Evolutionary conservation across 768 basidiomycete genomes (phyloP), one percentile per base, ranked within the genome.

Genomic region (Amylocystis lapponica): DNA sequence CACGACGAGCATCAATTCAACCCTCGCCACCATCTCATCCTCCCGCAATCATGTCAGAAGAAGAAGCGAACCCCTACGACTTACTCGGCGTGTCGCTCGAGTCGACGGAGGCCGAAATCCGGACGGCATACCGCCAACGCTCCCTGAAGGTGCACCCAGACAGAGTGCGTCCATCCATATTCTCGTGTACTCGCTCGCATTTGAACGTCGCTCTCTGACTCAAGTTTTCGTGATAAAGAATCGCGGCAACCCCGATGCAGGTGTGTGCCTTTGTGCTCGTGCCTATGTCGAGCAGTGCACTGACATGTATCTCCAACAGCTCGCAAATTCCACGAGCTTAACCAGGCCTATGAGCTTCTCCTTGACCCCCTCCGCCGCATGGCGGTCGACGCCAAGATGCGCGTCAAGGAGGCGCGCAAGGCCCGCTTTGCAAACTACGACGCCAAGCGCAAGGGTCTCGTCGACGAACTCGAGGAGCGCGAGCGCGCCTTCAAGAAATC

Each of bases 101-200:
- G 49, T 72, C 82, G 14, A 83, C 83, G 23, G 86, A 90, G 46
- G 74, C 78, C 39, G 87, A 89, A 50, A 86, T 92, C 41, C 74
- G 77, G 45, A 86, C 80, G 3, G 86, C 88, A 0, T 92, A 90
- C 52, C 75, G 88, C 30, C 73, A 86, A 46, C 71, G 78, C 22
- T 90, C 89, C 2, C 71, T 88, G 53, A 90, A 88, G 66, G 86
- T 90, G 27, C 89, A 92, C 64, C 89, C 89, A 22, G 89, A 91
- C 58, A 77, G 86, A 57, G 88, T 88, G 77, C 72, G 48, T 48
- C 17, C 20, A n/a, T 42, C 27, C 36, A 27, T 20, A 30, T 46
- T 17, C 3, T 20, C 16, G 40, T 14, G 23, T 46, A 11, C 20
- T 9, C 11, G 32, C 2, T 11, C 16, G 11, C 34, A 23, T 52